Evolutionary conservation across 2,329 filamentous ascomycete species (phyloP), one percentile per base, ranked within the genome.

Genomic region (Sporothrix sp.): DNA sequence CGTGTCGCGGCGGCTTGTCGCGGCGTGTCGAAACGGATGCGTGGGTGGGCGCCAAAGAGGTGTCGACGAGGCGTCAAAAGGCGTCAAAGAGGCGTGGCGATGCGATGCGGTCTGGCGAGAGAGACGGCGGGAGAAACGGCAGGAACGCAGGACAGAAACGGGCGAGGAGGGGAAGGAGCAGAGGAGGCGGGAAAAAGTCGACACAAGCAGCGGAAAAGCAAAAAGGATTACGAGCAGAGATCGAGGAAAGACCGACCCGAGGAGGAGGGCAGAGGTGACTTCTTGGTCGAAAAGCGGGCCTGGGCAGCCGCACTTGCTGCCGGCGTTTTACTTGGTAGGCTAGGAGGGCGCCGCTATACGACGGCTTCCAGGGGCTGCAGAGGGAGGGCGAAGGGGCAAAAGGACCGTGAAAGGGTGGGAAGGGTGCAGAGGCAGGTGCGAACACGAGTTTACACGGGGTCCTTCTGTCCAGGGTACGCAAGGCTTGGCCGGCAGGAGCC

Each of bases 281-380:
- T 16, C 11, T 36, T 42, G 28, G 36, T 18, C 18, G n/a, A 42
- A 51, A 50, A 51, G 42, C 27, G 49, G 49, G 27, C 35, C 35
- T 40, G 28, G 20, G 13, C 40, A 47, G 48, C 36, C 42, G 43
- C 52, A 50, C 52, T 47, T 51, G 35, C 52, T 51, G 38, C 38
- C 37, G 37, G 52, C 23, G 48, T 40, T 50, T 51, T 51, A n/a
- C n/a, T n/a, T n/a, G n/a, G n/a, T n/a, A n/a, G n/a, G n/a, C n/a
- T 27, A 38, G 43, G 43, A 38, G 46, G n/a, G 20, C n/a, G 45
- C 37, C 43, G 43, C 37, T 28, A 53, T 51, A 52, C 51, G 43
- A 51, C 35, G 48, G 35, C n/a, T n/a, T n/a, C n/a, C n/a, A n/a
- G 48, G 43, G 43, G 30, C 33, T 45, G 43, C 18, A 36, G 43